Evolutionary conservation across 129 eudicot species (phyloP).

Genomic region (Helianthus tuberosus): DNA sequence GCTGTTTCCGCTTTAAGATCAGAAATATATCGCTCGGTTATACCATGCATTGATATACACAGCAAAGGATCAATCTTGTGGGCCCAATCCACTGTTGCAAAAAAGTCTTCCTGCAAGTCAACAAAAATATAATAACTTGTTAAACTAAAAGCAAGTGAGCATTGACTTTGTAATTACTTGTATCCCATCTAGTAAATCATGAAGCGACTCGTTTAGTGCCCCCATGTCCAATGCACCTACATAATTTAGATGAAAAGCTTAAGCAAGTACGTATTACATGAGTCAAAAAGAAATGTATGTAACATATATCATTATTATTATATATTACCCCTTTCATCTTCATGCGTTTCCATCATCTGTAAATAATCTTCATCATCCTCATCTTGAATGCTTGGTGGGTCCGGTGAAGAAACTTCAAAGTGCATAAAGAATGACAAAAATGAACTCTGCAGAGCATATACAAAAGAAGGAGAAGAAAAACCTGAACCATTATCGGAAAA

Average conservation of each 20-base stretch:
- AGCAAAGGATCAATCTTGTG: too few relatives aligned
- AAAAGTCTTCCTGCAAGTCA: too few relatives aligned
- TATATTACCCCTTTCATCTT: constrained; percentile 38
- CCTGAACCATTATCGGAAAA: not conserved
- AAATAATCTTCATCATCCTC: constrained; percentile 29
- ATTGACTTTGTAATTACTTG: constrained; percentile 50
- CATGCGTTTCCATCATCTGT: constrained; percentile 48
- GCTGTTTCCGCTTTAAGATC: constrained; percentile 76
- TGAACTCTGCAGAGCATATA: constrained; percentile 64
- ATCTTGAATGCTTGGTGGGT: constrained; percentile 43
- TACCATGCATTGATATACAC: too few relatives aligned
- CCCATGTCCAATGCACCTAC: constrained; percentile 63
- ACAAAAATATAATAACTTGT: too few relatives aligned
- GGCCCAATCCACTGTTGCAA: too few relatives aligned
- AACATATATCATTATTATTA: not conserved
- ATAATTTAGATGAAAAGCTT: constrained; percentile 24
- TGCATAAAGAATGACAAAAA: constrained; percentile 87
- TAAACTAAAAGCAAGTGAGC: too few relatives aligned
- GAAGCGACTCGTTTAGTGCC: constrained; percentile 80
- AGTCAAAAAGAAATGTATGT: constrained; percentile 2
- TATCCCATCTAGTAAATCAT: constrained; percentile 84
- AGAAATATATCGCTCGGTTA: constrained; percentile 67
- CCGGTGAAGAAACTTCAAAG: constrained; percentile 78
- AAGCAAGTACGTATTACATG: constrained; percentile 14
- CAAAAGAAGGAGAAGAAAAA: constrained; percentile 18